Evolutionary conservation across 306 rosid species (phyloP).

Genomic region (Castanea crenata): DNA sequence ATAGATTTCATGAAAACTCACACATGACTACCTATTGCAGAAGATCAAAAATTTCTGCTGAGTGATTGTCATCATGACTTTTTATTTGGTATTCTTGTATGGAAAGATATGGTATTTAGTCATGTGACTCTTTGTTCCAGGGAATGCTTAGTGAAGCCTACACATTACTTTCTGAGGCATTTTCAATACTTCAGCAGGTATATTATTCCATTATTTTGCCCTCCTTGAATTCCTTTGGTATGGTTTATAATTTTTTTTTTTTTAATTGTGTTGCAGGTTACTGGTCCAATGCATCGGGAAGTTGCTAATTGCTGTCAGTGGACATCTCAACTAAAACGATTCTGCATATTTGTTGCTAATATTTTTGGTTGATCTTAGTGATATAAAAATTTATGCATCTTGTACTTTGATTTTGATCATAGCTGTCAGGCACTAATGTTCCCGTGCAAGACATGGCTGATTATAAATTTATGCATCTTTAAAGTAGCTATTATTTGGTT

Average conservation of each 20-base stretch:
- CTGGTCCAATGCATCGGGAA: no score
- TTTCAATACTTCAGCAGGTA: no score
- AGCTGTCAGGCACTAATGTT: background rate
- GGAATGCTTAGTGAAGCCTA: constrained; percentile 32
- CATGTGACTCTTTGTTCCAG: constrained; percentile 42
- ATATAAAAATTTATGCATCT: background rate
- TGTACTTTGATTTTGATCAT: background rate
- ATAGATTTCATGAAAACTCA: background rate
- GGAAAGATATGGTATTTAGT: background rate
- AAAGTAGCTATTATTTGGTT: background rate
- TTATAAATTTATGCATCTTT: background rate
- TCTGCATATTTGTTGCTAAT: no score
- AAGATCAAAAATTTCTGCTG: background rate
- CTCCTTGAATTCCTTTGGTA: no score
- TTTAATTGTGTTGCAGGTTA: no score
- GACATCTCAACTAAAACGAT: no score
- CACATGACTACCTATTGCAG: background rate
- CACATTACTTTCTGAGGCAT: no score
- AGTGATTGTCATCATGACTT: background rate
- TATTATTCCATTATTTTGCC: no score
- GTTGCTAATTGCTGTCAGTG: no score
- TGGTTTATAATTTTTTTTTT: no score
- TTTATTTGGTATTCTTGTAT: background rate
- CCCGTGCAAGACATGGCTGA: background rate
- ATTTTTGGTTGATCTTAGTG: no score